A percentile compares a stretch with the other conserved stretches of the same genome.
Conservation (phyloP, 768 basidiomycete genomes). For the Auricularia sp. region DNA sequence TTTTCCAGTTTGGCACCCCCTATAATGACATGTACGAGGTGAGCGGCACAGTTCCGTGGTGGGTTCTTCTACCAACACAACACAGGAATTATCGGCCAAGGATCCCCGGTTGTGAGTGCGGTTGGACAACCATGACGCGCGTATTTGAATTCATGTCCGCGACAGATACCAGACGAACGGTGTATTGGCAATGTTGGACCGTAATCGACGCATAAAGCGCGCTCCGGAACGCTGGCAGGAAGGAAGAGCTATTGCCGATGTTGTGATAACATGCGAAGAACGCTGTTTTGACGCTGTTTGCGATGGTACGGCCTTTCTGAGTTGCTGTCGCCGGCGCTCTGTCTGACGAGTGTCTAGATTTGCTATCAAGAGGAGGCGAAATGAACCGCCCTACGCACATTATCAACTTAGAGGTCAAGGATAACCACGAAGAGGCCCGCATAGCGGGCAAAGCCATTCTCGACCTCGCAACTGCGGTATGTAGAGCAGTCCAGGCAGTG, state of each 20-base stretch:
- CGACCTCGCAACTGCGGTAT: conserved; percentile 79
- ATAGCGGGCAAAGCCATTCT: conserved; percentile 94
- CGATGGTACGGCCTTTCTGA: conserved; percentile 53
- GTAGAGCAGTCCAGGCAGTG: conserved; percentile 21
- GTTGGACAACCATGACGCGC: background rate
- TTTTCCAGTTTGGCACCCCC: conserved; percentile 92
- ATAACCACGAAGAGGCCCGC: conserved; percentile 96
- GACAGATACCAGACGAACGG: conserved; percentile 87
- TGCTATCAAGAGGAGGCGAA: conserved; percentile 80
- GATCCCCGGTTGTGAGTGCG: conserved; percentile 68
- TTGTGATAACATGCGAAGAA: conserved; percentile 98
- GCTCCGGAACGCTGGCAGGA: conserved; percentile 99
- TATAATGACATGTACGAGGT: conserved; percentile 86
- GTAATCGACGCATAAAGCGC: conserved; percentile 81
- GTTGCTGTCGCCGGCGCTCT: background rate
- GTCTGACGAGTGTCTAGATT: conserved; percentile 39
- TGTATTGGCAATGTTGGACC: conserved; percentile 88
- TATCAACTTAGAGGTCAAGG: conserved; percentile 97
- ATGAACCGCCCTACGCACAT: conserved; percentile 90
- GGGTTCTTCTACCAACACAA: background rate
- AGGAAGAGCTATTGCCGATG: conserved; percentile 75
- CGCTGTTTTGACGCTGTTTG: conserved; percentile 97
- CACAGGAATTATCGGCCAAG: conserved; percentile 60
- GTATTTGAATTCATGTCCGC: background rate
- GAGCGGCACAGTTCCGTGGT: background rate